These are phyloP conservation scores for Acanthamoeba royreba DNA, from an alignment of 208 protist species.

Conservation along the genomic window DNA sequence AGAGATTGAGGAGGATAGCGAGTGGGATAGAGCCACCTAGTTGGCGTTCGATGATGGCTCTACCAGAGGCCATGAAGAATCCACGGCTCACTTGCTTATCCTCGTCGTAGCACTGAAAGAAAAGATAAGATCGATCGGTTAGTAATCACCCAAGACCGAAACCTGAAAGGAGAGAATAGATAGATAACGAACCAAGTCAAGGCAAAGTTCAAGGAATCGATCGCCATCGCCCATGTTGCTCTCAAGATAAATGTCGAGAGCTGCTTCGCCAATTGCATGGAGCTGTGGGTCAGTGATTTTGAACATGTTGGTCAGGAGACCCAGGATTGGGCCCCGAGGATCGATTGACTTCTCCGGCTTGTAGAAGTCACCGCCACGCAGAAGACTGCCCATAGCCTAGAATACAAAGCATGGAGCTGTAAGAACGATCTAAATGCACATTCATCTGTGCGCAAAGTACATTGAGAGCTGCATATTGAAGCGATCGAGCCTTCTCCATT, in stretches of 20 bases:
- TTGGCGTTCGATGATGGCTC: not conserved
- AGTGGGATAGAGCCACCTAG: not conserved
- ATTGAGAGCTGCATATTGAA: constrained; percentile 32
- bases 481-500: not conserved
- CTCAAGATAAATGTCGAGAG: not conserved
- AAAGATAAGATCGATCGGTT: not conserved
- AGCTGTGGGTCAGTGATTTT: not conserved
- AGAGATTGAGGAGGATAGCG: not conserved
- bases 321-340: not conserved
- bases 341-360: not conserved
- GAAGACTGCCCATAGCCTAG: not conserved
- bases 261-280: not conserved
- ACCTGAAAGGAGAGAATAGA: not conserved
- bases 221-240: not conserved
- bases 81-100: not conserved
- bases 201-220: not conserved
- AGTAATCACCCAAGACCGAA: not conserved
- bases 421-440: not conserved
- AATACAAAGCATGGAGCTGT: not conserved
- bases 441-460: not conserved
- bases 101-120: not conserved
- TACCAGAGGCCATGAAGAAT: not conserved
- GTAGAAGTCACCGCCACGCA: constrained; percentile 16
- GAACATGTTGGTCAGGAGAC: not conserved
- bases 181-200: not conserved